A percentile compares a stretch with the other conserved stretches of the same genome.
phyloP scores from a whole-genome alignment of 768 basidiomycete genomes.

The Boletus subparvulus region DNA sequence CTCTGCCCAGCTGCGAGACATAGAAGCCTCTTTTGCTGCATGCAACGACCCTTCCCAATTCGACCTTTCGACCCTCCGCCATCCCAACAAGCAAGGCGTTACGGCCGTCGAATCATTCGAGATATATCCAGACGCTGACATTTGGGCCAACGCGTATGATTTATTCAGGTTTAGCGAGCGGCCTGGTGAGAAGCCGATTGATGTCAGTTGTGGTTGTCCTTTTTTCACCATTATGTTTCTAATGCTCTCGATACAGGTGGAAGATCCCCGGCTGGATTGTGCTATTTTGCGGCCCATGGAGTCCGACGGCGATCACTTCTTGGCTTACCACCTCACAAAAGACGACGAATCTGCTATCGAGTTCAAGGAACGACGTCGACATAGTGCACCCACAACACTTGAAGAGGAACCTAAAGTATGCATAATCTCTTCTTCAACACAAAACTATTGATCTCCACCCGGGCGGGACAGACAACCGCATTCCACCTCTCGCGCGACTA shows the following conservation, averaged over 20 bases:
- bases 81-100: constrained; percentile 77
- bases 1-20: constrained; percentile 70
- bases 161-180: constrained; percentile 83
- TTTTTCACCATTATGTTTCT: background rate
- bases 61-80: constrained; percentile 56
- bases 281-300: constrained; percentile 87
- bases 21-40: constrained; percentile 73
- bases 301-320: constrained; percentile 84
- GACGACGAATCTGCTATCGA: constrained; percentile 67
- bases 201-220: constrained; percentile 44
- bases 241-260: constrained; percentile 42
- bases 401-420: constrained; percentile 58
- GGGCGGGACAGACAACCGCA: constrained; percentile 50
- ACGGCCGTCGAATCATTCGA: constrained; percentile 81
- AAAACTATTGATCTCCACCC: background rate
- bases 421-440: background rate
- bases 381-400: constrained; percentile 43
- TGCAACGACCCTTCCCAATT: constrained; percentile 53
- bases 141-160: constrained; percentile 90
- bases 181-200: constrained; percentile 72
- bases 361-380: constrained; percentile 59
- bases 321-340: constrained; percentile 79
- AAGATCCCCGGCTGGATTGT: constrained; percentile 81
- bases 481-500: constrained; percentile 84
- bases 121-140: constrained; percentile 77